phyloP scores from a whole-genome alignment of 192 early-diverging fungal genomes.

The Gigaspora rosea region DNA sequence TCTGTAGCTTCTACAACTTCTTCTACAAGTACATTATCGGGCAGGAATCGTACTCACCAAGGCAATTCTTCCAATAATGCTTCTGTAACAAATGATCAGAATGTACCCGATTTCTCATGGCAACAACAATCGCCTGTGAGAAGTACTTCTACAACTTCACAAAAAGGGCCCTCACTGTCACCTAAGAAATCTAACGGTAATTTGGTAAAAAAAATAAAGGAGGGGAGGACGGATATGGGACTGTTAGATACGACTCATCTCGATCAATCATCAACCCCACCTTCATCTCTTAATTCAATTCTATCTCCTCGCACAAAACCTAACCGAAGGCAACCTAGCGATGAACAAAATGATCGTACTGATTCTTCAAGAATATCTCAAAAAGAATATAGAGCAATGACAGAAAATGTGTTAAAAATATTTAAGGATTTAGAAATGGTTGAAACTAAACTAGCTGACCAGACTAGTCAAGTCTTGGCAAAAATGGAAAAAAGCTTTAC shows the following conservation, averaged over 20 bases:
- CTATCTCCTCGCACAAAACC: not conserved
- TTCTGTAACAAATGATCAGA: not conserved
- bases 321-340: not conserved
- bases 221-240: not conserved
- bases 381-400: conserved; percentile 9
- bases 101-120: conserved; percentile 1
- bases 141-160: not conserved
- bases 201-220: not conserved
- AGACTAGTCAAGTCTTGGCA: conserved; percentile 15
- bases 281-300: not conserved
- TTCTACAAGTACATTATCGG: conserved; percentile 1
- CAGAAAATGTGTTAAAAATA: conserved; percentile 13
- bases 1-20: conserved; percentile 1
- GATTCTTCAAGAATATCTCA: too few relatives aligned
- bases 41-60: not conserved
- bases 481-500: conserved; percentile 17
- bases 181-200: not conserved
- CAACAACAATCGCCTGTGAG: conserved; percentile 4
- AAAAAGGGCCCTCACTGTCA: not conserved
- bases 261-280: not conserved
- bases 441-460: conserved; percentile 17
- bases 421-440: conserved; percentile 26
- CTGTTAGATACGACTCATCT: not conserved
- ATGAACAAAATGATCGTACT: not conserved
- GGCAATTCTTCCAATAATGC: not conserved